These are phyloP conservation scores for Gossypium bickii DNA, from an alignment of 345 rosid species.

Conservation along the genomic window DNA sequence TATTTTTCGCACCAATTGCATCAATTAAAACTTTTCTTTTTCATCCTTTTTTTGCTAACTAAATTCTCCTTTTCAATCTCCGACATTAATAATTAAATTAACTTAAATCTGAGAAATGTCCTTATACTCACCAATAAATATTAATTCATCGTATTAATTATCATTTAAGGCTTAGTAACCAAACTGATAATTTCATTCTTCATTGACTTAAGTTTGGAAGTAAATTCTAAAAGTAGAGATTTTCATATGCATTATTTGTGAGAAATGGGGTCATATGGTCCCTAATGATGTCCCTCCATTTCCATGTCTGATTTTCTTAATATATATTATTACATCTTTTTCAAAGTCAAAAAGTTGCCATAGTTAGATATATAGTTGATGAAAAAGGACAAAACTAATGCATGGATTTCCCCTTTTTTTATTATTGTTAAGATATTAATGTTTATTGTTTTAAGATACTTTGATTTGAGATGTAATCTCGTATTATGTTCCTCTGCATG, in stretches of 20 bases:
- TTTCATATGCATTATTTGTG: background rate
- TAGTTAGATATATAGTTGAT: too few relatives aligned
- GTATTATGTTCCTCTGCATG: background rate
- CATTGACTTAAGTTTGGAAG: too few relatives aligned
- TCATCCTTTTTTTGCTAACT: too few relatives aligned
- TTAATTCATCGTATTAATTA: too few relatives aligned
- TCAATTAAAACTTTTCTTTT: too few relatives aligned
- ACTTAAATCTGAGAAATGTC: accelerated
- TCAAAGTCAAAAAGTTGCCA: background rate
- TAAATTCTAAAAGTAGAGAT: too few relatives aligned
- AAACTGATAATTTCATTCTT: too few relatives aligned
- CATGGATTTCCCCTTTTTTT: background rate
- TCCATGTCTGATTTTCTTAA: background rate
- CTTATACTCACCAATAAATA: accelerated
- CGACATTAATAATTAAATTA: accelerated
- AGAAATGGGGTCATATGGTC: background rate
- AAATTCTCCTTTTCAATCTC: accelerated
- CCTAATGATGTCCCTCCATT: background rate
- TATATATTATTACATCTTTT: background rate
- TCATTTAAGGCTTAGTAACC: too few relatives aligned
- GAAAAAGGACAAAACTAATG: background rate
- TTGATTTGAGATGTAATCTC: background rate
- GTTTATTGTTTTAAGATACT: background rate
- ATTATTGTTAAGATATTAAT: background rate
- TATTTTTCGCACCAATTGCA: too few relatives aligned